Percentiles rank a stretch among this genome's conserved stretches.
Evolutionary conservation across 768 basidiomycete species (phyloP).

Genomic region (Amanita thiersii): DNA sequence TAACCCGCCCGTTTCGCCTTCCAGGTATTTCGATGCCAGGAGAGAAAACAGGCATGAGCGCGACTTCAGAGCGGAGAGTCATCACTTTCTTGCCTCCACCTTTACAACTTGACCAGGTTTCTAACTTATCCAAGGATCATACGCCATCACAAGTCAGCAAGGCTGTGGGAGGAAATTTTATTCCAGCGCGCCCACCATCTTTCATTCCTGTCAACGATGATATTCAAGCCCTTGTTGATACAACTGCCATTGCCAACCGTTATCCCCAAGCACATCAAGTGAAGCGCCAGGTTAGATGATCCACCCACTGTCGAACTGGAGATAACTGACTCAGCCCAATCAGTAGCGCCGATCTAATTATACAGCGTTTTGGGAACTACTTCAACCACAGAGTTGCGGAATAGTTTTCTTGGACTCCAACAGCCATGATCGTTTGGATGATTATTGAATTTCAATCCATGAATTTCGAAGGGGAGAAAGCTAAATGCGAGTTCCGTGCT

Average conservation of each 20-base stretch:
- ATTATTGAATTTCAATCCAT: constrained; percentile 3
- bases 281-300: constrained; percentile 1
- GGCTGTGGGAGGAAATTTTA: too few relatives aligned
- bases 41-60: constrained; percentile 1
- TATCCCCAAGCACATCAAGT: not conserved
- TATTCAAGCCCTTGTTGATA: not conserved
- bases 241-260: constrained; percentile 1
- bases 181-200: too few relatives aligned
- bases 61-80: not conserved
- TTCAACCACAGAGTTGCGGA: constrained; percentile 5
- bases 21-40: not conserved
- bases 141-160: too few relatives aligned
- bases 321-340: not conserved
- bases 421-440: not conserved
- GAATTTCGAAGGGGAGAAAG: too few relatives aligned
- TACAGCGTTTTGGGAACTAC: constrained; percentile 2
- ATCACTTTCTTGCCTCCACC: constrained; percentile 8
- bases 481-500: too few relatives aligned
- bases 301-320: not conserved
- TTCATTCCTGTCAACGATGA: too few relatives aligned
- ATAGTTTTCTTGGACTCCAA: constrained; percentile 2
- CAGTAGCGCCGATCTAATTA: constrained; percentile 4
- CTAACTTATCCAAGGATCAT: not conserved
- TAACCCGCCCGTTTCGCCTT: not conserved
- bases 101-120: not conserved